Evolutionary conservation across 2,329 filamentous ascomycete species (phyloP), one percentile per base, ranked within the genome.

Genomic region (Diaporthe caulivora): DNA sequence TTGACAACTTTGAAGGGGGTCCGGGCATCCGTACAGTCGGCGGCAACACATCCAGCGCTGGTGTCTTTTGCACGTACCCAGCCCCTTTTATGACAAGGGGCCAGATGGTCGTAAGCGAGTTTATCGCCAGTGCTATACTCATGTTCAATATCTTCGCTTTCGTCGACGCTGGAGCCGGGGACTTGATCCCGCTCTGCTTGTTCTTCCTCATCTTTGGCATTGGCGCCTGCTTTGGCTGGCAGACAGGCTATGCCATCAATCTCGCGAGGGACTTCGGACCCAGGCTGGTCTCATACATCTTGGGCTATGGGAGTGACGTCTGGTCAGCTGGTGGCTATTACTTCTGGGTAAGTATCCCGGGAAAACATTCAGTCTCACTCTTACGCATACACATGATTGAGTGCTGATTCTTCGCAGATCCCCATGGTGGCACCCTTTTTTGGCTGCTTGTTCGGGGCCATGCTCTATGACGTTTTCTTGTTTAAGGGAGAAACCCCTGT

Each of bases 161-260:
- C 65, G 91, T 92, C 72, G 91, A 90, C 77, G 84, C 87, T 18
- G 90, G 90, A 4, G 90, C 90, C 1, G 89, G 90, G 0, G 84
- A 86, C 1, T 77, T 91, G 31, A 86, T 89, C 72, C 91, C 92
- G 0, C 82, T 94, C 1, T 88, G 85, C 10, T 82, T 94, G 8
- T 93, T 94, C 82, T 94, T 94, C 82, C 84, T 94, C 62, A 91
- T 94, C 75, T 94, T 94, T 78, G 92, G 92, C 10, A 90, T 94
- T 29, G 92, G 92, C 24, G 90, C 91, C 42, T 92, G 91, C 79
- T 94, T 93, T 78, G 93, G 93, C 9, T 94, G 91, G 91, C 89
- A 94, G 80, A 95, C 92, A 1, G 92, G 93, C 49, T 95, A 93
- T 81, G 92, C 92, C 21, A 93, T 94, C 76, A 94, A 94, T 78